These are phyloP conservation scores for Pilobolus umbonatus DNA, from an alignment of 192 early-diverging fungal genomes.

Conservation along the genomic window DNA sequence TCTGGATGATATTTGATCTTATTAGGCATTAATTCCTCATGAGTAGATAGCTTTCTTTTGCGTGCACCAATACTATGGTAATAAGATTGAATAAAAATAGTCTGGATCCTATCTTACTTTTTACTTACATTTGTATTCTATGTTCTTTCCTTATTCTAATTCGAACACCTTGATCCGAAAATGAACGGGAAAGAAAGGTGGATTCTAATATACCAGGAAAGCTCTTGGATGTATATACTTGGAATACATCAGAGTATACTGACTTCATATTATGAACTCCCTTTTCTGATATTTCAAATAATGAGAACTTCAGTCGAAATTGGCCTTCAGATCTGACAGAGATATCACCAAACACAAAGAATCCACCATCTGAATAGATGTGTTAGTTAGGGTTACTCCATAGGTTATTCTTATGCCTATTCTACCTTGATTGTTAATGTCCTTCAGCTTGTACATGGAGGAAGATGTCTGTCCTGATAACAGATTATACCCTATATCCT, in stretches of 20 bases:
- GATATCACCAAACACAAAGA: conserved; percentile 93
- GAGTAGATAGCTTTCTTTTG: conserved; percentile 13
- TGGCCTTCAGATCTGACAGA: conserved; percentile 82
- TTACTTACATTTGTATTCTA: conserved; percentile 33
- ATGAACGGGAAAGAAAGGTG: conserved; percentile 78
- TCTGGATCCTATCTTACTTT: neutral
- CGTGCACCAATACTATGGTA: conserved; percentile 7
- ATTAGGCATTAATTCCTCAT: neutral
- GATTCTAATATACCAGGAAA: conserved; percentile 92
- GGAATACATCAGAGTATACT: conserved; percentile 68
- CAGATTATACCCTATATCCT: conserved; percentile 71
- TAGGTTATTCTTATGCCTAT: neutral
- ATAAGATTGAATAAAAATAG: neutral
- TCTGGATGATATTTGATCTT: neutral
- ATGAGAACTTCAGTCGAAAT: conserved; percentile 72
- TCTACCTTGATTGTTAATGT: conserved; percentile 63
- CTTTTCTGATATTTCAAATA: conserved; percentile 78
- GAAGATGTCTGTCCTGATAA: conserved; percentile 89
- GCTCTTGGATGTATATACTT: conserved; percentile 78
- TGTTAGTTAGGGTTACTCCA: neutral
- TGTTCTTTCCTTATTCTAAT: conserved; percentile 88
- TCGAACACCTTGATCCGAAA: conserved; percentile 91
- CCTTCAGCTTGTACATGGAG: conserved; percentile 79
- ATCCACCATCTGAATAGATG: conserved; percentile 65
- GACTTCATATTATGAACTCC: conserved; percentile 43